Base-by-base conservation (phyloP, 1,284 basidiomycete genomes). In the Tilletia indica region DNA sequence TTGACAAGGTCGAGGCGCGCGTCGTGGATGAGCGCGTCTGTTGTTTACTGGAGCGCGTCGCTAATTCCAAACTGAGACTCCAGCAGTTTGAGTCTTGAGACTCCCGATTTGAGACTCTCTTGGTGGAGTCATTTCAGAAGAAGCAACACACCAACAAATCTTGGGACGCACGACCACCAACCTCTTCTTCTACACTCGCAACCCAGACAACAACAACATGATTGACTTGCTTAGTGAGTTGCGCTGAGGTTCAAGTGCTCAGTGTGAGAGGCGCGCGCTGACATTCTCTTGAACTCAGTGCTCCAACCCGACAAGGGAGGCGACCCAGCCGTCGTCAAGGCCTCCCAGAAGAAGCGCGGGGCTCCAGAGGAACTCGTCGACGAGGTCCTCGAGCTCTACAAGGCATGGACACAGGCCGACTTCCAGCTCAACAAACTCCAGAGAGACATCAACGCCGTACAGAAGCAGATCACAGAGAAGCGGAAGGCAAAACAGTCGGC, bases 401-500 rank as follows among this genome's bases (percentile, higher is more conserved):
- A 90, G 68, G 90, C 93, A 79, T 97, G 94, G 94, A 91, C 92
- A 11, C 56, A 81, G 93, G 93, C 92, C 87, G 91, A 94, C 82
- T 97, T 90, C 83, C 92, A 96, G 73, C 87, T 90, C 54, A 93
- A 93, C 82, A 87, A 87, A 38, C 86, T 92, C 67, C 89, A 90
- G 82, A 93, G 94, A 83, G 89, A 93, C 78, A 89, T 93, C 72
- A 98, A 98, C 82, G 89, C 89, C 12, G 87, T 94, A 9, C 94
- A 98, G 86, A 97, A 97, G 85, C 90, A 96, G 85, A 97, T 99
- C 83, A 91, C 90, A 3, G 88, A 89, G 2, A 97, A 95, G 89
- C 97, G 93, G 86, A 97, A 96, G 89, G 93, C 79, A 38, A 98
- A 98, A 86, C 90, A 97, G 85, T 88, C 90, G 74, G 94, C 95